Percentiles rank a stretch among this genome's conserved stretches.
These are phyloP conservation scores for Fusarium solani-melongenae DNA, from an alignment of 2,329 filamentous ascomycete species.

Conservation along the genomic window DNA sequence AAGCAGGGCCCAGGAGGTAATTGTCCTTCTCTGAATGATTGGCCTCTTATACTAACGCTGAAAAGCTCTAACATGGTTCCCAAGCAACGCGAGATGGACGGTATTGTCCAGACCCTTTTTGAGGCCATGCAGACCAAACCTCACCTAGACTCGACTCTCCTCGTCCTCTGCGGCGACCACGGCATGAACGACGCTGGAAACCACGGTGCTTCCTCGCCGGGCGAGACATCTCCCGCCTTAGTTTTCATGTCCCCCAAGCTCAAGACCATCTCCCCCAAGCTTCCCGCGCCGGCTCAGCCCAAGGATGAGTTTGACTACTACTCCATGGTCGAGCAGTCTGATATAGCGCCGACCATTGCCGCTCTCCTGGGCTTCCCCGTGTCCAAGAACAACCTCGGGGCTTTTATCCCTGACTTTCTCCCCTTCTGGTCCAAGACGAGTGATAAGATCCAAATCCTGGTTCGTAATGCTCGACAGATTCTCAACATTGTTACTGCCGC, in stretches of 20 bases:
- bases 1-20: slow-evolving; percentile 86
- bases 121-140: slow-evolving; percentile 75
- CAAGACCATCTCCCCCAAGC: slow-evolving; percentile 60
- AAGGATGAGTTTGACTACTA: slow-evolving; percentile 86
- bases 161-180: slow-evolving; percentile 92
- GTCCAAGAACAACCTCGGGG: slow-evolving; percentile 89
- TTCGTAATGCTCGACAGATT: slow-evolving; percentile 85
- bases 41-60: neutral
- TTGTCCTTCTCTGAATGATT: neutral
- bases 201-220: slow-evolving; percentile 91
- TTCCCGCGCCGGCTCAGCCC: slow-evolving; percentile 66
- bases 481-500: slow-evolving; percentile 79
- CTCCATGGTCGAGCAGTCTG: slow-evolving; percentile 87
- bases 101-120: slow-evolving; percentile 80
- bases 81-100: slow-evolving; percentile 95
- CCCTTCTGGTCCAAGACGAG: slow-evolving; percentile 71
- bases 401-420: slow-evolving; percentile 84
- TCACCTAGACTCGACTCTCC: slow-evolving; percentile 81
- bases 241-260: slow-evolving; percentile 92
- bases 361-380: slow-evolving; percentile 88
- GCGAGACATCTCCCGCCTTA: slow-evolving; percentile 92
- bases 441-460: slow-evolving; percentile 75
- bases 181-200: slow-evolving; percentile 99
- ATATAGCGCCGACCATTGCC: slow-evolving; percentile 89
- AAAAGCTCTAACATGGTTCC: slow-evolving; percentile 86